Conservation (phyloP, 768 basidiomycete species). For the Pleurotus ostreatus region DNA sequence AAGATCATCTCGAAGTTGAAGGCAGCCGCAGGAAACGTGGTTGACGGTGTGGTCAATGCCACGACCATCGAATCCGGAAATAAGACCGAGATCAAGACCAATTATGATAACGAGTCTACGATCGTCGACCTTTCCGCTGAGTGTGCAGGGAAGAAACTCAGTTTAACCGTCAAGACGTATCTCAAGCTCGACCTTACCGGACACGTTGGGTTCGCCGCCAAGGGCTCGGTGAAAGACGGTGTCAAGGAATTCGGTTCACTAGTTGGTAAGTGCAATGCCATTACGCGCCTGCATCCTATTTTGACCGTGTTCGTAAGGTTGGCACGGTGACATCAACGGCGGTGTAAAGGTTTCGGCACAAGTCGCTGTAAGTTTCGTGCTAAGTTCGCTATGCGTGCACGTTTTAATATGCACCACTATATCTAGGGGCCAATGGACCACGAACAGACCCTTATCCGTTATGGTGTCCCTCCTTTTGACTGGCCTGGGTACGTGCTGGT, state of each 20-base stretch:
- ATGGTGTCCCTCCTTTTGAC: slow-evolving; percentile 5
- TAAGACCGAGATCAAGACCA: slow-evolving; percentile 3
- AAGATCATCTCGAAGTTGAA: slow-evolving; percentile 5
- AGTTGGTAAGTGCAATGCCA: background rate
- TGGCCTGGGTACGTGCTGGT: background rate
- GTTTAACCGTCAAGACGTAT: background rate
- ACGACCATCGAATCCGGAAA: slow-evolving; percentile 1
- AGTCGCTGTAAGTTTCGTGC: background rate
- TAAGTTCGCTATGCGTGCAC: background rate
- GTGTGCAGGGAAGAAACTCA: slow-evolving; percentile 1
- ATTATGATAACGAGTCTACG: background rate
- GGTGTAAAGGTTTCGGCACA: background rate
- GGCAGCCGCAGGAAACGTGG: slow-evolving; percentile 1
- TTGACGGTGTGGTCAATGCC: background rate
- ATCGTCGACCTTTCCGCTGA: background rate
- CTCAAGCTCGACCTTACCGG: background rate
- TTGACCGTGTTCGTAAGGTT: background rate
- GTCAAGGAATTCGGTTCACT: slow-evolving; percentile 5
- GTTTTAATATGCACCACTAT: background rate
- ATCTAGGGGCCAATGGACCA: slow-evolving; percentile 1
- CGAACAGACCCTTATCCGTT: slow-evolving; percentile 1
- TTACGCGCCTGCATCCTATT: no score
- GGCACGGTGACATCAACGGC: background rate
- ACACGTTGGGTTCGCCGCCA: slow-evolving; percentile 4
- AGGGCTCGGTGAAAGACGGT: background rate